Evolutionary conservation across 768 basidiomycete genomes (phyloP), one percentile per base, ranked within the genome.

Genomic region (Boletellus emodensis): DNA sequence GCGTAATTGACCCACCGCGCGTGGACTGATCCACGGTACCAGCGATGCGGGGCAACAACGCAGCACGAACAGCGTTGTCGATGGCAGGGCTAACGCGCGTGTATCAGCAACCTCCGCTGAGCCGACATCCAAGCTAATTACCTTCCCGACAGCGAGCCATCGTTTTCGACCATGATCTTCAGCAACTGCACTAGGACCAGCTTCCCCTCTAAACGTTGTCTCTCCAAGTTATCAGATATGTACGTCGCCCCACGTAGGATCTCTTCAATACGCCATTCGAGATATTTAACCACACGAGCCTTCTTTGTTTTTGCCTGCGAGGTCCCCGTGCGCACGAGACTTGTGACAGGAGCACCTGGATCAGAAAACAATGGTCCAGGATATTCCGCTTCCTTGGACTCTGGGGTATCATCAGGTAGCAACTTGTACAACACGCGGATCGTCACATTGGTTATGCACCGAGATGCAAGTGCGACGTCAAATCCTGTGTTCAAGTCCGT

Each of bases 331-430:
- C 87, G 84, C 24, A 91, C 87, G 17, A 93, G 74, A 53, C 84
- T 79, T 3, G 82, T 74, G 6, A 80, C 76, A 3, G 80, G 76
- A 4, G 80, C 70, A 1, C 87, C 82, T 3, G 85, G 75, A 63
- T 95, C 94, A 28, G 81, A 78, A 55, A 92, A 82, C 54, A 97
- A 67, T 4, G 95, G 95, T 1, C 95, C 95, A 37, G 95, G 95
- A 69, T 85, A 98, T 2, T 76, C 69, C 9, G 72, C 72, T 7
- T 77, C 68, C 2, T 81, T 76, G 12, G 69, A 61, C 48, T 83
- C 81, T 30, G 84, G 66, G 3, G 78, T 80, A 32, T 83, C 80
- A 48, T 85, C 78, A 1, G 90, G 83, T 38, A 91, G 76, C n/a
- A 90, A 56, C 26, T 81, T 81, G 55, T 83, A 79, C 48, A 96